A percentile compares a stretch with the other conserved stretches of the same genome.
Conservation (phyloP, 176 grass and related monocot species). For the Puya raimondii region DNA sequence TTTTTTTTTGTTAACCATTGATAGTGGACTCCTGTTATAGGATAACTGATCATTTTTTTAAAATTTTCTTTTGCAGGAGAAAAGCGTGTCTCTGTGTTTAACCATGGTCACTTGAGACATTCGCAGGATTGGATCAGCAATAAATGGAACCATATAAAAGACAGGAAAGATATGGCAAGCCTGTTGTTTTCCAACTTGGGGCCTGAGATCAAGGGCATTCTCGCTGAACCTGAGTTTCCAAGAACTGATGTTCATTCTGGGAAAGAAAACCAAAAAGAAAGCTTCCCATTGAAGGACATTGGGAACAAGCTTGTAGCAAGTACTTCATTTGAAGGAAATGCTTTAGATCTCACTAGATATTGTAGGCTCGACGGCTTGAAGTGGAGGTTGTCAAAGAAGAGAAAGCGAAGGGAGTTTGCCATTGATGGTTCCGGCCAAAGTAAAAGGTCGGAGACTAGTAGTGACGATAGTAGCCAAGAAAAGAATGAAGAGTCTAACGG, state of each 20-base stretch:
- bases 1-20: background rate
- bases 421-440: constrained; percentile 6
- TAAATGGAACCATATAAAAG: constrained; percentile 53
- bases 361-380: constrained; percentile 49
- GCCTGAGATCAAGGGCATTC: background rate
- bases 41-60: background rate
- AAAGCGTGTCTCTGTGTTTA: constrained; percentile 43
- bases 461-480: constrained; percentile 35
- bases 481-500: constrained; percentile 25
- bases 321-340: constrained; percentile 24
- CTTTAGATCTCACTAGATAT: constrained; percentile 45
- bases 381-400: constrained; percentile 40
- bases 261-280: constrained; percentile 13
- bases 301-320: constrained; percentile 17
- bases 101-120: constrained; percentile 37
- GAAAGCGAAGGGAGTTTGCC: constrained; percentile 45
- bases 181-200: constrained; percentile 14
- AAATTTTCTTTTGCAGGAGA: constrained; percentile 44
- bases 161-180: constrained; percentile 36
- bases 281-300: constrained; percentile 3
- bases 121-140: constrained; percentile 69
- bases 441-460: constrained; percentile 49
- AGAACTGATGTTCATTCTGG: background rate
- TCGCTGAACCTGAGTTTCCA: background rate
- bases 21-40: background rate